A percentile compares a stretch with the other conserved stretches of the same genome.
Conservation (phyloP, 2,329 filamentous ascomycete genomes). For the Colletotrichum sp. region DNA sequence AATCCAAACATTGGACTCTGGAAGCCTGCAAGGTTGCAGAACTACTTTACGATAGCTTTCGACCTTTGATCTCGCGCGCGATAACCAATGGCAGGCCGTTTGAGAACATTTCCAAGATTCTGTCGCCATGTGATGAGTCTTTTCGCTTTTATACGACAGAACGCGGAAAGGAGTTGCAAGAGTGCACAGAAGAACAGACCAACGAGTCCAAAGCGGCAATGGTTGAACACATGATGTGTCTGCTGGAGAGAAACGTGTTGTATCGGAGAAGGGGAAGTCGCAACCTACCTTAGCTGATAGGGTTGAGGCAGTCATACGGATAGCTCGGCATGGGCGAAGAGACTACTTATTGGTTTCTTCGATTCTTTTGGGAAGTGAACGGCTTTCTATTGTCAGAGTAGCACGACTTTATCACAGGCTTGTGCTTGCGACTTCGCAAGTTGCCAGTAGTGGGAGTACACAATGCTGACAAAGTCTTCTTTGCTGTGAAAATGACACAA, state of each 20-base stretch:
- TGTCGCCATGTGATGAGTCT: rapidly evolving
- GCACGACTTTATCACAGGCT: rapidly evolving
- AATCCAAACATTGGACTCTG: neutral
- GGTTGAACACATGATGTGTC: neutral
- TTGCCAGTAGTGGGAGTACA: neutral
- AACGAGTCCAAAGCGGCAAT: neutral
- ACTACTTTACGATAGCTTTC: neutral
- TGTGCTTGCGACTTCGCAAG: neutral
- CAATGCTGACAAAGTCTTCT: neutral
- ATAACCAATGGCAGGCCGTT: neutral
- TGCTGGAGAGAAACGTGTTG: neutral
- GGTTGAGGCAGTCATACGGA: neutral
- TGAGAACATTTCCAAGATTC: neutral
- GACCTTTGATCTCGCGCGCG: neutral
- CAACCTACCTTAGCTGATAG: neutral
- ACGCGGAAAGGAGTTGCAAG: rapidly evolving
- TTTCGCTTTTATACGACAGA: rapidly evolving
- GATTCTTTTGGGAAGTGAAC: neutral
- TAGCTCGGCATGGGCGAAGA: rapidly evolving
- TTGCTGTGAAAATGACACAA: neutral
- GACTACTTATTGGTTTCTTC: neutral
- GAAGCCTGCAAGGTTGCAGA: neutral
- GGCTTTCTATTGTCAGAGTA: neutral
- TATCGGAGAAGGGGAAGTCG: neutral
- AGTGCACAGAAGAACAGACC: neutral